A percentile compares a stretch with the other conserved stretches of the same genome.
Conservation (phyloP, 1,284 basidiomycete genomes). For the Fomitopsis pinicola region DNA sequence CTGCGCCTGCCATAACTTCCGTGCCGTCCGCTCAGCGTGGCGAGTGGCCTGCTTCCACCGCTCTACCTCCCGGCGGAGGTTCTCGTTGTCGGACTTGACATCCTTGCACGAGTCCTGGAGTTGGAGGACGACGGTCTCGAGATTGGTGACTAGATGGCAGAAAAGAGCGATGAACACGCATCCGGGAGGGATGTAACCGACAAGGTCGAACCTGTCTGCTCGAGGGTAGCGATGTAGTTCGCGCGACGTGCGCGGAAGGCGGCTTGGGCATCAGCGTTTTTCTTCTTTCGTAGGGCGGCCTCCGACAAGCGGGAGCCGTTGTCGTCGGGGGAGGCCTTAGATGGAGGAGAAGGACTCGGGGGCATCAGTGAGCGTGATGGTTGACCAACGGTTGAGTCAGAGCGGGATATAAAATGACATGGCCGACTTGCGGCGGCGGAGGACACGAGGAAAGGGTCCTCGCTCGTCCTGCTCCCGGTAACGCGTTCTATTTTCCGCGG, state of each 20-base stretch:
- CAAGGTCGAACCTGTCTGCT: conserved; percentile 66
- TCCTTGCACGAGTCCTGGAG: conserved; percentile 77
- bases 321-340: conserved; percentile 35
- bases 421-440: conserved; percentile 56
- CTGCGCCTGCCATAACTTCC: conserved; percentile 54
- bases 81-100: conserved; percentile 50
- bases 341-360: conserved; percentile 24
- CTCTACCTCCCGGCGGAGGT: conserved; percentile 59
- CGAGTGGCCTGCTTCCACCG: conserved; percentile 58
- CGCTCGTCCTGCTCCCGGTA: conserved; percentile 4
- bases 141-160: conserved; percentile 52
- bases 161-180: conserved; percentile 6
- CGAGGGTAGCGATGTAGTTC: conserved; percentile 83
- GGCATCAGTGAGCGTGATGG: conserved; percentile 22
- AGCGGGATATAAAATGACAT: conserved; percentile 21
- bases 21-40: conserved; percentile 70
- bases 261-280: conserved; percentile 78
- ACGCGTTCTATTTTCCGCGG: conserved; percentile 9
- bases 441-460: conserved; percentile 56
- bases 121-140: conserved; percentile 76
- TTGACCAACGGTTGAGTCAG: conserved; percentile 10
- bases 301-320: conserved; percentile 40
- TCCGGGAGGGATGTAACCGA: conserved; percentile 18
- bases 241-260: conserved; percentile 69
- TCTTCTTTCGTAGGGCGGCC: conserved; percentile 74